These are phyloP conservation scores for Naganishia antarctica DNA, from an alignment of 768 basidiomycete species.

Conservation along the genomic window DNA sequence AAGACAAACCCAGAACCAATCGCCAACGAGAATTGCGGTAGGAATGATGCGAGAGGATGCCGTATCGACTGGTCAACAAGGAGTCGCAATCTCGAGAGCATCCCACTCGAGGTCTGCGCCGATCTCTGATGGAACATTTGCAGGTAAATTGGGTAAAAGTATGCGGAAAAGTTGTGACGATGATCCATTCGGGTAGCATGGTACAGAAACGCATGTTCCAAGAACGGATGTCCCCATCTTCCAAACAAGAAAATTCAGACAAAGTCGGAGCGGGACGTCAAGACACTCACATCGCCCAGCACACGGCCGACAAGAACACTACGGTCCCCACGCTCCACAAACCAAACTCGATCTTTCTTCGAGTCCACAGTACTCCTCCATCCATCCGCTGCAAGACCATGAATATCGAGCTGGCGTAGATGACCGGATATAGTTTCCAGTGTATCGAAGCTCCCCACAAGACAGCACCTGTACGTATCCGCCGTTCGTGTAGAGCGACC, in stretches of 20 bases:
- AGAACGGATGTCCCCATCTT: conserved; percentile 82
- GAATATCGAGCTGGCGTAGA: conserved; percentile 78
- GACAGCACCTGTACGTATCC: conserved; percentile 65
- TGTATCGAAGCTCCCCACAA: conserved; percentile 77
- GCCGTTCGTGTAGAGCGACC: conserved; percentile 54
- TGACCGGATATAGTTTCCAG: conserved; percentile 95
- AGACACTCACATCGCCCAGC: conserved; percentile 68
- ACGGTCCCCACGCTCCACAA: conserved; percentile 69
- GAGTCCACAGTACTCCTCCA: conserved; percentile 48
- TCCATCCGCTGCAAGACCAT: conserved; percentile 47
- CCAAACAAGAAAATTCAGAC: background rate
- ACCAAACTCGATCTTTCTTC: conserved; percentile 57
- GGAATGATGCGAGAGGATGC: conserved; percentile 72
- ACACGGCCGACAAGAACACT: conserved; percentile 57
- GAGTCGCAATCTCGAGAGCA: background rate
- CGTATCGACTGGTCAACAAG: conserved; percentile 32
- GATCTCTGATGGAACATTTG: conserved; percentile 57
- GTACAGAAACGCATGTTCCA: conserved; percentile 88
- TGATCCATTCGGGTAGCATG: conserved; percentile 87
- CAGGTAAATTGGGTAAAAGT: conserved; percentile 92
- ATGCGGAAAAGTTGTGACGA: conserved; percentile 96
- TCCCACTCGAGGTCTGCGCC: background rate
- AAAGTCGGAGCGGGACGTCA: background rate
- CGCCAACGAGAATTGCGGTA: conserved; percentile 73
- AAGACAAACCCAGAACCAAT: conserved; percentile 70